Evolutionary conservation across 371 early-diverging fungal genomes (phyloP), one percentile per base, ranked within the genome.

Genomic region (Circinella umbellata): DNA sequence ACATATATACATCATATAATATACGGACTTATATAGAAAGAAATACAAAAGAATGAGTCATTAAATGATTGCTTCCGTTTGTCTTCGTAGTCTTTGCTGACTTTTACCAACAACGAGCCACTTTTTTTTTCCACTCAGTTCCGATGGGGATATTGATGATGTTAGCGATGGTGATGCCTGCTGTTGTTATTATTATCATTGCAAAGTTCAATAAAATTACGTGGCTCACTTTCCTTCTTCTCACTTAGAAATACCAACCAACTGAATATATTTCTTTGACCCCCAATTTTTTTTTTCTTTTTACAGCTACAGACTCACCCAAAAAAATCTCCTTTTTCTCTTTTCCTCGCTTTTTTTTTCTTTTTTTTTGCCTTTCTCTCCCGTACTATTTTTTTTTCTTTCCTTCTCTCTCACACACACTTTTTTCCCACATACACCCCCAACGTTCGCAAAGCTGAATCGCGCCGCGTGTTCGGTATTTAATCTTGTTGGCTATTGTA

Each of bases 401-500:
- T 63, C 63, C 47, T 34, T 47, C 38, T 39, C 47, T 47, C 63
- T 34, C 42, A 13, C 63, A 20, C 46, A 20, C 38, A 15, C 37
- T 38, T 38, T n/a, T 35, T 17, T 35, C 15, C 61, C 10, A 55
- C 55, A 27, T 34, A 4, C 35, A 15, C 15, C 61, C 36, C 61
- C 36, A 61, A 20, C 39, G 38, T 38, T 42, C 37, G 38, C 60
- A 36, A 64, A 64, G 34, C 65, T 64, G 65, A 64, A 49, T 64
- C 65, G 65, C 65, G 65, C 18, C 46, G 49, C 57, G 54, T 69
- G 49, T 38, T 69, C 54, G 69, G 49, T 54, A 17, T 53, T 63
- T 42, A 57, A 11, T 36, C 55, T 61, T 46, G 67, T 51, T 68
- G 61, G 60, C 61, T 69, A 66, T 65, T 69, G 35, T 54, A 69